These are phyloP conservation scores for Aspergillus diversus DNA, from an alignment of 495 filamentous ascomycete genomes.

Conservation along the genomic window DNA sequence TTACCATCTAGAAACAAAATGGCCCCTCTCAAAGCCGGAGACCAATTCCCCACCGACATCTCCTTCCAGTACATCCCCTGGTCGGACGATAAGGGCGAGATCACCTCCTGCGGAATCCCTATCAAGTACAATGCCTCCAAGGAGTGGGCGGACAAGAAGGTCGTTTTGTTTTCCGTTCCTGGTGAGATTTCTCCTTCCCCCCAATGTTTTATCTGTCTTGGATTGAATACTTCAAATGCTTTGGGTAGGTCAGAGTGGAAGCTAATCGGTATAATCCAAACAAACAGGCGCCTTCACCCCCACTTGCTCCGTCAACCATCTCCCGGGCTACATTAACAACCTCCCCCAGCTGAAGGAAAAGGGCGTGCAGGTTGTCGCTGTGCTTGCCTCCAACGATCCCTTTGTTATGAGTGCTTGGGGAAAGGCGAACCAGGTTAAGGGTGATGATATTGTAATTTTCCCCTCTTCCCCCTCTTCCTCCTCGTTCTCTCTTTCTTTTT, in stretches of 20 bases:
- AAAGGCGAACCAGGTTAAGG: conserved; percentile 83
- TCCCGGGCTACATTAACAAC: conserved; percentile 82
- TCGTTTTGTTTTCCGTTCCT: conserved; percentile 85
- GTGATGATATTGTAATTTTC: conserved; percentile 68
- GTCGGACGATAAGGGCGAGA: conserved; percentile 61
- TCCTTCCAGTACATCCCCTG: conserved; percentile 78
- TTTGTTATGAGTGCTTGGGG: conserved; percentile 95
- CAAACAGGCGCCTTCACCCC: conserved; percentile 84
- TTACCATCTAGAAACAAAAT: conserved; percentile 1
- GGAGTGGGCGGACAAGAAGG: conserved; percentile 85
- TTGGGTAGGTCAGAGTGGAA: too few relatives aligned
- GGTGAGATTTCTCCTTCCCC: conserved; percentile 44
- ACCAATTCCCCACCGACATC: conserved; percentile 78
- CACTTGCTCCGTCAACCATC: conserved; percentile 81
- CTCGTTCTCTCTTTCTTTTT: neutral
- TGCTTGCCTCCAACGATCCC: conserved; percentile 84
- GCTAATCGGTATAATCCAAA: neutral
- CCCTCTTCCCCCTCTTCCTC: neutral
- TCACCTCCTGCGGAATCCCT: conserved; percentile 76
- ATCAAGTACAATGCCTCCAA: conserved; percentile 79
- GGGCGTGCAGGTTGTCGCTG: conserved; percentile 81
- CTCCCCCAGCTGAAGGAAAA: conserved; percentile 71
- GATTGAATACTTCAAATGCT: neutral
- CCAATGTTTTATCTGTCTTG: neutral
- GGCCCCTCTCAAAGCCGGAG: conserved; percentile 65